Evolutionary conservation across 2,329 filamentous ascomycete species (phyloP).

Genomic region (Calonectria hongkongensis): DNA sequence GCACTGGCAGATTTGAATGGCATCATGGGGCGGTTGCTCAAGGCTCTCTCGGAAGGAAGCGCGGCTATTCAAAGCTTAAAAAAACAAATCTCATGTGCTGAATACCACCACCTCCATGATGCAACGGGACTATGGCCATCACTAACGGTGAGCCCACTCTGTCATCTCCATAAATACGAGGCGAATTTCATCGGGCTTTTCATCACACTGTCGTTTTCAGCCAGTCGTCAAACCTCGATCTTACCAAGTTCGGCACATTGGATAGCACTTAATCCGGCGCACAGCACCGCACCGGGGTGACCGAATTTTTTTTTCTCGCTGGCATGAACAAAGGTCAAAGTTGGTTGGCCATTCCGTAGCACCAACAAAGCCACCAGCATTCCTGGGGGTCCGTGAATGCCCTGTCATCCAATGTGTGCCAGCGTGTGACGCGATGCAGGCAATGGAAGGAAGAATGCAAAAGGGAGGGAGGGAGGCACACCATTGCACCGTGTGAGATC

Average conservation of each 20-base stretch:
- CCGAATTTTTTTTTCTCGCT: slow-evolving; percentile 25
- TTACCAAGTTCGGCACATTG: slow-evolving; percentile 18
- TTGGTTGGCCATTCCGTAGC: slow-evolving; percentile 15
- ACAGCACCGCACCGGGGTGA: slow-evolving; percentile 30
- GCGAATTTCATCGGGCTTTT: slow-evolving; percentile 22
- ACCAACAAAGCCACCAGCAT: slow-evolving; percentile 33
- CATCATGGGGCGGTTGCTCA: slow-evolving; percentile 2
- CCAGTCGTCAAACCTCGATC: slow-evolving; percentile 12
- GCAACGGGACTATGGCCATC: neutral
- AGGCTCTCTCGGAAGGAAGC: neutral
- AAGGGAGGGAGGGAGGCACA: slow-evolving; percentile 13
- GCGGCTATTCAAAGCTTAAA: slow-evolving; percentile 25
- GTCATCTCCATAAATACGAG: slow-evolving; percentile 27
- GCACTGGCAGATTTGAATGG: slow-evolving; percentile 21
- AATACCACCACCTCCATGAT: slow-evolving; percentile 10
- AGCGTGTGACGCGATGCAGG: slow-evolving; percentile 9
- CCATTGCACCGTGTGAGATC: slow-evolving; percentile 30
- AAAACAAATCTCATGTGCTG: neutral
- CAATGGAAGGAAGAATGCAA: slow-evolving; percentile 6
- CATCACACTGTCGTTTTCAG: slow-evolving; percentile 11
- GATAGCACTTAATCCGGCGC: slow-evolving; percentile 24
- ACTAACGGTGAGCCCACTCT: slow-evolving; percentile 12
- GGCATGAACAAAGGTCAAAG: slow-evolving; percentile 22
- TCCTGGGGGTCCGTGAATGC: slow-evolving; percentile 24
- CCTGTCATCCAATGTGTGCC: slow-evolving; percentile 17